Evolutionary conservation across 2,329 filamentous ascomycete species (phyloP).

Genomic region (Pestalotiopsis sp.): DNA sequence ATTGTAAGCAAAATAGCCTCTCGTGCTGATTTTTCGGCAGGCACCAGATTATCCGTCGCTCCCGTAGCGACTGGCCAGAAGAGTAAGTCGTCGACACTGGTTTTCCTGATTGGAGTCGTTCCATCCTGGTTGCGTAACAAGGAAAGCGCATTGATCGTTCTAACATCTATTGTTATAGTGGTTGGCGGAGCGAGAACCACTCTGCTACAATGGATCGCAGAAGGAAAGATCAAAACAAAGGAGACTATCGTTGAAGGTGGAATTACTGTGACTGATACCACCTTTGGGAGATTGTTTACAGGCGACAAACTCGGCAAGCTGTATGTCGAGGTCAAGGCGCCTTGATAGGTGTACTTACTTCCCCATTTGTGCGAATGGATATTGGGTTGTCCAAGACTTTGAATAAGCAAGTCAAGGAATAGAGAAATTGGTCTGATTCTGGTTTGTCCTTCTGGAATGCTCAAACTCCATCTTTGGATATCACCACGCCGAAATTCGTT

Average conservation of each 20-base stretch:
- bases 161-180: too few relatives aligned
- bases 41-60: slow-evolving; percentile 51
- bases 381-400: too few relatives aligned
- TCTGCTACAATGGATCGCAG: slow-evolving; percentile 65
- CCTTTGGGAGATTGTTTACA: slow-evolving; percentile 63
- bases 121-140: too few relatives aligned
- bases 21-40: not conserved
- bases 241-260: slow-evolving; percentile 72
- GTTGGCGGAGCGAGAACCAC: slow-evolving; percentile 55
- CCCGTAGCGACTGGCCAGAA: slow-evolving; percentile 51
- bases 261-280: slow-evolving; percentile 61
- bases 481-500: too few relatives aligned
- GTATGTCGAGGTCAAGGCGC: not conserved
- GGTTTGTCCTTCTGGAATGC: too few relatives aligned
- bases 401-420: too few relatives aligned
- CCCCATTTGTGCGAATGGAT: too few relatives aligned
- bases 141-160: too few relatives aligned
- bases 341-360: not conserved
- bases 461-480: too few relatives aligned
- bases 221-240: slow-evolving; percentile 71
- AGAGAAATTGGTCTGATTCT: too few relatives aligned
- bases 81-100: not conserved
- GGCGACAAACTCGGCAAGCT: slow-evolving; percentile 71
- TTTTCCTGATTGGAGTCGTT: too few relatives aligned
- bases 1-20: not conserved